Percentiles rank a stretch among this genome's conserved stretches.
These are phyloP conservation scores for Pseudogymnoascus sp. DNA, from an alignment of 2,329 filamentous ascomycete species.

Conservation along the genomic window DNA sequence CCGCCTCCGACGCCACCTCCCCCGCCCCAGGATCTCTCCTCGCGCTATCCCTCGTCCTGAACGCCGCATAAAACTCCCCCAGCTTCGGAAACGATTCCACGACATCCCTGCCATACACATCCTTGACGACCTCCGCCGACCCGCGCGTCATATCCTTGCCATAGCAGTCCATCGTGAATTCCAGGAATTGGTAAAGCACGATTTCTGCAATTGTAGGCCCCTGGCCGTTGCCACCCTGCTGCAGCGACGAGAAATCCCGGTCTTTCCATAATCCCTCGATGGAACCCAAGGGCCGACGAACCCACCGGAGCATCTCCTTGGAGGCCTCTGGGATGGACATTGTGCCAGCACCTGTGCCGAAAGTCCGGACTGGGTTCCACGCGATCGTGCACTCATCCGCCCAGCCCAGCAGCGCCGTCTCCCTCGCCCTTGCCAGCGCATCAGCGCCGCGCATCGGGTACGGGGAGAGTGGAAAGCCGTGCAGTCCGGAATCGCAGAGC, in stretches of 20 bases:
- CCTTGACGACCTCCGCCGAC: background rate
- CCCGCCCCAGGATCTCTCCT: background rate
- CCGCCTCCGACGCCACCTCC: background rate
- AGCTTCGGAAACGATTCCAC: background rate
- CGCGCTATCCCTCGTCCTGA: background rate
- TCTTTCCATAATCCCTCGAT: background rate
- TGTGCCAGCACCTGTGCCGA: background rate
- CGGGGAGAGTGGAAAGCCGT: background rate
- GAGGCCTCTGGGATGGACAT: background rate
- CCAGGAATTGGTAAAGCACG: background rate
- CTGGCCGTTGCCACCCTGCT: background rate
- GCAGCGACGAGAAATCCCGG: background rate
- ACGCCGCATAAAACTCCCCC: background rate
- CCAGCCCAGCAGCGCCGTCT: background rate
- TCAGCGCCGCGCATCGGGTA: background rate
- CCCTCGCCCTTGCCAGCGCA: background rate
- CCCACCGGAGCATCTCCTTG: background rate
- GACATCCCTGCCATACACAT: background rate
- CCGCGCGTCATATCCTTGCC: background rate
- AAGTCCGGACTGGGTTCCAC: background rate
- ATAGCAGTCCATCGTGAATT: background rate
- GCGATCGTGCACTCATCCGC: background rate
- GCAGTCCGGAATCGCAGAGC: background rate
- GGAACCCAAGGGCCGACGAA: background rate
- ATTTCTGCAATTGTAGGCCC: background rate